Evolutionary conservation across 1,284 basidiomycete genomes (phyloP).

Genomic region (Ceratobasidium theobromae): DNA sequence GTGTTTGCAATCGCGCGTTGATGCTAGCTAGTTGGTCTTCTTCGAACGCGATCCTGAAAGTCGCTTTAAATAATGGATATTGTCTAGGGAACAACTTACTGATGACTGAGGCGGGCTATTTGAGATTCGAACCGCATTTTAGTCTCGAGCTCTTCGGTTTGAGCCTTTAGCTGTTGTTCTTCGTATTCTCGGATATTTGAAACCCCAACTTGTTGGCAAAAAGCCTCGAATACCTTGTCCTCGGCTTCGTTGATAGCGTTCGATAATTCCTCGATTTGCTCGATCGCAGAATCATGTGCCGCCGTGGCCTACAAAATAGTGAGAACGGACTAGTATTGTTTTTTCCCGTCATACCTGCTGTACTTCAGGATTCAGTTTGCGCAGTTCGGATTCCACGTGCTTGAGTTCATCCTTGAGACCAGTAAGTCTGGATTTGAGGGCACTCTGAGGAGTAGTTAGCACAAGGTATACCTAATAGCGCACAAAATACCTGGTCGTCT

Average conservation of each 20-base stretch:
- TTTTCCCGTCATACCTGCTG: conserved; percentile 53
- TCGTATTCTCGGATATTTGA: conserved; percentile 92
- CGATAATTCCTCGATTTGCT: conserved; percentile 60
- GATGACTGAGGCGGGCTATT: conserved; percentile 82
- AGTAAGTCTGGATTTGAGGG: conserved; percentile 60
- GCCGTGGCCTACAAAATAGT: conserved; percentile 51
- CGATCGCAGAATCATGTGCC: conserved; percentile 46
- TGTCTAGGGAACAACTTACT: conserved; percentile 56
- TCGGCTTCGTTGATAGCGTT: conserved; percentile 73
- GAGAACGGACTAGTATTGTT: not conserved
- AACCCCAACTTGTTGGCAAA: conserved; percentile 83
- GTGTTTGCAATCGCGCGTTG: conserved; percentile 61
- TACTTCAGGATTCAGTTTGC: conserved; percentile 64
- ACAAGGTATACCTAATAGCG: not conserved
- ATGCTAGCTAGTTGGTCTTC: conserved; percentile 67
- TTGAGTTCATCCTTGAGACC: conserved; percentile 80
- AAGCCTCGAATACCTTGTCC: conserved; percentile 74
- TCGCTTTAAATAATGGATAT: conserved; percentile 7
- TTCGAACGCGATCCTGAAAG: conserved; percentile 73
- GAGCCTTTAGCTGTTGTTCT: conserved; percentile 84
- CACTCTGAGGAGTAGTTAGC: conserved; percentile 50
- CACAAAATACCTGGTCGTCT: conserved; percentile 74
- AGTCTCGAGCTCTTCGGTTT: conserved; percentile 84
- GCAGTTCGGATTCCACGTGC: conserved; percentile 70
- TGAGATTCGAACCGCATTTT: conserved; percentile 84